Percentiles rank a stretch among this genome's conserved stretches.
phyloP scores from a whole-genome alignment of 768 basidiomycete genomes.

The Dacryopinax primogenitus region DNA sequence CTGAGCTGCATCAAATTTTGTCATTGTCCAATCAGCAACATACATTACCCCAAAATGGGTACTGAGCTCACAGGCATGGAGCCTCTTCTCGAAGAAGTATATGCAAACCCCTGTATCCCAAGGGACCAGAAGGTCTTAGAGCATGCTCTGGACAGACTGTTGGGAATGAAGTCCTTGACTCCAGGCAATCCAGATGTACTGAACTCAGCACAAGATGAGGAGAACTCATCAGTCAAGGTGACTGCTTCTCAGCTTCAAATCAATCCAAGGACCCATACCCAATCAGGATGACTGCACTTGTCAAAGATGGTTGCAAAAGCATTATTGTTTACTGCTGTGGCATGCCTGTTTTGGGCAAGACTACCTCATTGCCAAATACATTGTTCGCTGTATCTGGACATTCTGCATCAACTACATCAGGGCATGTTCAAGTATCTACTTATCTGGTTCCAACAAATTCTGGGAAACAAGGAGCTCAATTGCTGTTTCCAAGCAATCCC shows the following conservation, averaged over 20 bases:
- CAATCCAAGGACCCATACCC: background rate
- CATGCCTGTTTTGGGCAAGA: conserved; percentile 22
- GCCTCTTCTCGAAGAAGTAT: background rate
- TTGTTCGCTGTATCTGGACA: conserved; percentile 26
- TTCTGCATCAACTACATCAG: conserved; percentile 40
- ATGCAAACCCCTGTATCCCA: background rate
- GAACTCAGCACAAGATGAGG: background rate
- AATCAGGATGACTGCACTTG: background rate
- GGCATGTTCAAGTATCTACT: conserved; percentile 31
- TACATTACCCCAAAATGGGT: background rate
- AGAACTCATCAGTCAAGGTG: background rate
- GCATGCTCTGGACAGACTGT: background rate
- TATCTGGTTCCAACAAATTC: background rate
- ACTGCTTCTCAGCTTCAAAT: background rate
- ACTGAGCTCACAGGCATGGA: background rate
- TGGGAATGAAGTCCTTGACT: no score
- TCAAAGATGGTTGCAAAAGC: background rate
- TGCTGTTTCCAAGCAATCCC: background rate
- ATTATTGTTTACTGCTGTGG: conserved; percentile 1
- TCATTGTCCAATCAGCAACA: background rate
- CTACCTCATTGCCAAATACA: conserved; percentile 25
- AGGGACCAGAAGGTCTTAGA: background rate
- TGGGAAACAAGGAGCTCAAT: conserved; percentile 10
- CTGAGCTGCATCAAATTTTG: background rate
- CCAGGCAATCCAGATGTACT: no score